Evolutionary conservation across 352 stramenopile species (phyloP).

Genomic region (Globisporangium rhizosaccharum): DNA sequence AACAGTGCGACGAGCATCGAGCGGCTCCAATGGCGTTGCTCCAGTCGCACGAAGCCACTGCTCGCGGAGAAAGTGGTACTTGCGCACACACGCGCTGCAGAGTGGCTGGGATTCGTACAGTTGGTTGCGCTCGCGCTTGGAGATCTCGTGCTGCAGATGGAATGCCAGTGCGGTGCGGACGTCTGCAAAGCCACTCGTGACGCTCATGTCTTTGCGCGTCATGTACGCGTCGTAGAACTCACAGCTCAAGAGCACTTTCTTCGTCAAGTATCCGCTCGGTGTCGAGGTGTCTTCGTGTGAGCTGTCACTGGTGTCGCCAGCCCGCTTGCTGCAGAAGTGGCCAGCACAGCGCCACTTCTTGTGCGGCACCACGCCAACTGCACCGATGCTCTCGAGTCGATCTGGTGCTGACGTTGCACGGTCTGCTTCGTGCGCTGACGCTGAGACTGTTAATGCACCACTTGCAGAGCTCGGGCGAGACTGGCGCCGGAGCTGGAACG

Average conservation of each 20-base stretch:
- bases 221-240: slow-evolving; percentile 56
- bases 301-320: not conserved
- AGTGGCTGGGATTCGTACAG: slow-evolving; percentile 58
- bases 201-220: slow-evolving; percentile 32
- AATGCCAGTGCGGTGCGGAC: slow-evolving; percentile 39
- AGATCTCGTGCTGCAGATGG: slow-evolving; percentile 48
- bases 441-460: not conserved
- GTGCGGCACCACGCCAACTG: slow-evolving; percentile 3
- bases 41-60: slow-evolving; percentile 25
- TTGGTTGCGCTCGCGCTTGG: slow-evolving; percentile 39
- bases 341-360: slow-evolving; percentile 53
- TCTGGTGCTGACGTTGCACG: slow-evolving; percentile 45
- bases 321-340: slow-evolving; percentile 19
- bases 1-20: not conserved
- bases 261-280: slow-evolving; percentile 48
- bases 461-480: slow-evolving; percentile 7
- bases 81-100: slow-evolving; percentile 34
- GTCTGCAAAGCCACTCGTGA: slow-evolving; percentile 33
- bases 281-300: slow-evolving; percentile 10
- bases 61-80: slow-evolving; percentile 41
- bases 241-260: slow-evolving; percentile 61
- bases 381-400: slow-evolving; percentile 21
- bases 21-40: not conserved
- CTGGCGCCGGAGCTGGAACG: slow-evolving; percentile 33
- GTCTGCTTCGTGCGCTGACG: not conserved